A percentile compares a stretch with the other conserved stretches of the same genome.
Conservation (phyloP, 768 basidiomycete species). For the Kondoa malvinella region DNA sequence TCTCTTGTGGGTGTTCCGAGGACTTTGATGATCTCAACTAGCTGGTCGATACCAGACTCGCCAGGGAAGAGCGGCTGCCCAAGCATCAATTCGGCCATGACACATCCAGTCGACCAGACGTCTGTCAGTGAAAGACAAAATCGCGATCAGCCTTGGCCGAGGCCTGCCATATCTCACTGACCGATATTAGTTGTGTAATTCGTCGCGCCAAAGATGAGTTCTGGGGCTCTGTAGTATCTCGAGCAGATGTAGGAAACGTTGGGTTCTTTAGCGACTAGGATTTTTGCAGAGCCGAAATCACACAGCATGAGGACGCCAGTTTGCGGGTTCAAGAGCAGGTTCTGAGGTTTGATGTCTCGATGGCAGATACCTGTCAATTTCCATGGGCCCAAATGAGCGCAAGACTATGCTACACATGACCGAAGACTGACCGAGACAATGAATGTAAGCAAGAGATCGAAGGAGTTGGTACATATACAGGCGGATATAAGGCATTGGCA, state of each 20-base stretch:
- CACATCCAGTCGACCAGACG: constrained; percentile 99
- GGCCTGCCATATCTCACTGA: no score
- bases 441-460: constrained; percentile 95
- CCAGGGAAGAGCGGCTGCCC: constrained; percentile 98
- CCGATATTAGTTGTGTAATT: constrained; percentile 99
- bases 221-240: constrained; percentile 95
- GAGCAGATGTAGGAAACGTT: constrained; percentile 99
- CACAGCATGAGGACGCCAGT: constrained; percentile 94
- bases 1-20: constrained; percentile 94
- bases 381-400: neutral
- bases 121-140: constrained; percentile 41
- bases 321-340: constrained; percentile 86
- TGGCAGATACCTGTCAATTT: constrained; percentile 65
- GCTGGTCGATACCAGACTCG: constrained; percentile 74
- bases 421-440: constrained; percentile 46
- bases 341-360: constrained; percentile 99
- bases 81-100: constrained; percentile 99
- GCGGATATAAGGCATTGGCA: constrained; percentile 99
- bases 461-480: constrained; percentile 92
- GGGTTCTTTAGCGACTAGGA: constrained; percentile 89
- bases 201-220: constrained; percentile 97
- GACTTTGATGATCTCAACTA: constrained; percentile 99
- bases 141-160: no score
- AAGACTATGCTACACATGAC: neutral
- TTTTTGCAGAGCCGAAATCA: constrained; percentile 98